Base-by-base conservation (phyloP, 1,284 basidiomycete genomes). In the Trichosporon sp. region DNA sequence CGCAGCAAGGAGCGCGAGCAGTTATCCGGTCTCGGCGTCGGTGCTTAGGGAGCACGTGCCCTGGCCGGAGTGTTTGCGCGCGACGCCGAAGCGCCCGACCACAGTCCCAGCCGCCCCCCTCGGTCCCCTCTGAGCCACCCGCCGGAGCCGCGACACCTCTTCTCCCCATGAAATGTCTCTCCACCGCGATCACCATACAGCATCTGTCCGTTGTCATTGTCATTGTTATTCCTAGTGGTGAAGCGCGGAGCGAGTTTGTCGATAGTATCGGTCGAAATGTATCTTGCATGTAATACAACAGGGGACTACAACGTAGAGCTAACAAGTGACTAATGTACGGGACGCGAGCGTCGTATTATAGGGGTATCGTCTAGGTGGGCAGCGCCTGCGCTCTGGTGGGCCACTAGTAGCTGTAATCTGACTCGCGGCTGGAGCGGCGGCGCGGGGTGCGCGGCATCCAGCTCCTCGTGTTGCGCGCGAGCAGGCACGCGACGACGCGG, bases 1-100 rank as follows among this genome's bases (percentile, higher is more conserved):
- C 69, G 78, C 32, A 76, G 79, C 32, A 75, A 70, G 58, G 80
- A 82, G 71, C 77, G 78, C 60, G 77, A 78, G 70, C 65, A 27
- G 29, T 25, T 68, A 21, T 32, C 29, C 11, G 29, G 56, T 29
- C 27, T 60, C 15, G 56, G 29, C 27, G 56, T 60, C 15, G 56
- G 29, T 15, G 56, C 56, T 27, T 56, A 56, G 56, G 18, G 56
- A 23, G 56, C 56, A 18, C n/a, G n/a, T n/a, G n/a, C n/a, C n/a
- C n/a, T n/a, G n/a, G n/a, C n/a, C n/a, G n/a, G n/a, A n/a, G n/a
- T n/a, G n/a, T n/a, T n/a, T n/a, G n/a, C n/a, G n/a, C n/a, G n/a
- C n/a, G n/a, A n/a, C n/a, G n/a, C n/a, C n/a, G n/a, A n/a, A n/a
- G n/a, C n/a, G n/a, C n/a, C n/a, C n/a, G 34, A 6, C 34, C 6